Evolutionary conservation across 2,329 filamentous ascomycete genomes (phyloP), one percentile per base, ranked within the genome.

Genomic region (Fusarium sterilihyphosum): DNA sequence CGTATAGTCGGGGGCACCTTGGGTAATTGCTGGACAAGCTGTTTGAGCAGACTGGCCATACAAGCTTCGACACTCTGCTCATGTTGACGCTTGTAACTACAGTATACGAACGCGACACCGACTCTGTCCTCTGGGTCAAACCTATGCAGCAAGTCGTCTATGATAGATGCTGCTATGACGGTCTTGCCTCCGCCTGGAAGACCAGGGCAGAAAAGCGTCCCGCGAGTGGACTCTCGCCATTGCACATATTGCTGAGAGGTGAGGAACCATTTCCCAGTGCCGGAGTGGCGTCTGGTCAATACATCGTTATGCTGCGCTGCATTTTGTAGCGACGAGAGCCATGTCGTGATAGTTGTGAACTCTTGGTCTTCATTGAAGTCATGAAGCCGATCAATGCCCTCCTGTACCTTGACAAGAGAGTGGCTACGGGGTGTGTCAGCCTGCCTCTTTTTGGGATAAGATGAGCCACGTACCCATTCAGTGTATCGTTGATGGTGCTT

Each of bases 391-490:
- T 52, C 11, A 5, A 52, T 52, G 2, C 47, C 31, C 22, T 52
- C 22, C 1, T 33, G 22, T n/a, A 24, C 47, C 31, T 24, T 35
- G 22, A 8, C 46, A 10, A 49, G 46, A 16, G 46, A 49, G 26
- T 49, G 26, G 5, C 46, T 49, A 4, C 13, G 20, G 20, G 13
- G 6, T 16, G 3, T 11, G 26, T 49, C 26, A 49, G 46, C 2
- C 8, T 16, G 12, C 0, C 9, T 29, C 16, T 7, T 29, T 29
- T 24, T 3, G 4, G 24, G 24, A 20, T 14, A 5, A 11, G 2
- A 26, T 10, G 26, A 7, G 26, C 7, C 47, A 50, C 31, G 22
- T 52, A 52, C 47, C 29, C 47, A 12, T 35, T 52, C 4, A 52
- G 17, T 10, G 29, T 35, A 18, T 52, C 47, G 31, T 13, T 35